A percentile compares a stretch with the other conserved stretches of the same genome.
Evolutionary conservation across 306 rosid species (phyloP).

Genomic region (Glycine latifolia): DNA sequence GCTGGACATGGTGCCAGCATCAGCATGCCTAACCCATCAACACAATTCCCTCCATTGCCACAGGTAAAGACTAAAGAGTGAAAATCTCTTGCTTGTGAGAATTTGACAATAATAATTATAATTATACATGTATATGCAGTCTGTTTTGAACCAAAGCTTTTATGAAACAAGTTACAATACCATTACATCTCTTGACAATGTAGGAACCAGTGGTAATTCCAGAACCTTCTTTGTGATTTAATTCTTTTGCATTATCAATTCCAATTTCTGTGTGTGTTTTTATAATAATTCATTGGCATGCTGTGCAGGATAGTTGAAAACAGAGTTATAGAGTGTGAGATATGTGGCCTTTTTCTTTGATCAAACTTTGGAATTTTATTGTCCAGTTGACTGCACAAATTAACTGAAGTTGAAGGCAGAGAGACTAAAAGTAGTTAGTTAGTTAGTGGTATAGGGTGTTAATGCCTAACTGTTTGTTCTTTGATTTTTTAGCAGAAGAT

Average conservation of each 20-base stretch:
- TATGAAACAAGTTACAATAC: constrained; percentile 72
- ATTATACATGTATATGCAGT: constrained; percentile 38
- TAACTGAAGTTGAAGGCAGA: constrained; percentile 48
- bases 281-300: constrained; percentile 21
- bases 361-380: constrained; percentile 34
- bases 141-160: constrained; percentile 64
- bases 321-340: constrained; percentile 54
- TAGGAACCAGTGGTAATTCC: constrained; percentile 74
- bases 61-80: constrained; percentile 62
- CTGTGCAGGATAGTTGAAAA: constrained; percentile 55
- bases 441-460: constrained; percentile 57
- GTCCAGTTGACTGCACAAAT: constrained; percentile 55
- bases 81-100: constrained; percentile 2
- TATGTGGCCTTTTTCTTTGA: constrained; percentile 35
- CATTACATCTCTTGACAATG: constrained; percentile 53
- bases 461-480: constrained; percentile 38
- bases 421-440: constrained; percentile 32
- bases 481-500: constrained; percentile 67
- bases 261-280: not conserved
- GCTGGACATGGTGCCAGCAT: too few relatives aligned
- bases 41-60: constrained; percentile 63
- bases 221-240: constrained; percentile 26
- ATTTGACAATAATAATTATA: not conserved
- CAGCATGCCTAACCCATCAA: constrained; percentile 49
- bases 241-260: constrained; percentile 5